A percentile compares a stretch with the other conserved stretches of the same genome.
Evolutionary conservation across 2,329 filamentous ascomycete species (phyloP).

Genomic region (Cadophora malorum): DNA sequence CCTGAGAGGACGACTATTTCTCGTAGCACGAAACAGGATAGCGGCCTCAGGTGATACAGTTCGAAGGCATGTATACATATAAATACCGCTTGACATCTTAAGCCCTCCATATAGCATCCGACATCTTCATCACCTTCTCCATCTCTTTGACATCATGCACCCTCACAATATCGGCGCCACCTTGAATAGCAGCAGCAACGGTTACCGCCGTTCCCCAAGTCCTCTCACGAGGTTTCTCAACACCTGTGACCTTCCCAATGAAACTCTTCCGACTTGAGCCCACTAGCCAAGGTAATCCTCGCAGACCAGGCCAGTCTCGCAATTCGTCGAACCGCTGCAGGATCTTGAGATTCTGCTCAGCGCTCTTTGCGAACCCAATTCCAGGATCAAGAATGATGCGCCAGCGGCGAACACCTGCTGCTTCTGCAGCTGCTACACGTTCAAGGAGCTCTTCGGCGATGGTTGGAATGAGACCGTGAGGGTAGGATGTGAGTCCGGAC

Average conservation of each 20-base stretch:
- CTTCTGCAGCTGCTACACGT: slow-evolving; percentile 75
- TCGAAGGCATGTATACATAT: neutral
- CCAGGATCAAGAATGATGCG: slow-evolving; percentile 94
- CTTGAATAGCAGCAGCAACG: slow-evolving; percentile 82
- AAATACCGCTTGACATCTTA: slow-evolving; percentile 4
- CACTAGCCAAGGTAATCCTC: slow-evolving; percentile 83
- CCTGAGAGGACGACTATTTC: too few relatives aligned
- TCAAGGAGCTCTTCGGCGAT: slow-evolving; percentile 62
- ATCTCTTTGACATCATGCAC: slow-evolving; percentile 93
- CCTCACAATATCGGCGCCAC: slow-evolving; percentile 88
- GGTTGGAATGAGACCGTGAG: slow-evolving; percentile 60
- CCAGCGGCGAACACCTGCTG: slow-evolving; percentile 86
- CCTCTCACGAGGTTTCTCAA: slow-evolving; percentile 71
- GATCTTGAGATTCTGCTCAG: slow-evolving; percentile 81
- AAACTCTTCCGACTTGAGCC: slow-evolving; percentile 91
- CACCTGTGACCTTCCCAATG: slow-evolving; percentile 81
- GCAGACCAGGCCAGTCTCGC: slow-evolving; percentile 66
- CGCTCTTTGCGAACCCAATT: slow-evolving; percentile 89
- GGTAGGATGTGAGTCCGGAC: slow-evolving; percentile 61
- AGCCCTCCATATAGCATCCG: slow-evolving; percentile 85
- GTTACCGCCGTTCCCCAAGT: slow-evolving; percentile 88
- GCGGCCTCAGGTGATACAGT: neutral
- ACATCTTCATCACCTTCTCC: slow-evolving; percentile 82
- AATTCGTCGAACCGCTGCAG: slow-evolving; percentile 71
- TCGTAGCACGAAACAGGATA: neutral